These are phyloP conservation scores for Eremomyces bilateralis DNA, from an alignment of 495 filamentous ascomycete genomes.

Conservation along the genomic window DNA sequence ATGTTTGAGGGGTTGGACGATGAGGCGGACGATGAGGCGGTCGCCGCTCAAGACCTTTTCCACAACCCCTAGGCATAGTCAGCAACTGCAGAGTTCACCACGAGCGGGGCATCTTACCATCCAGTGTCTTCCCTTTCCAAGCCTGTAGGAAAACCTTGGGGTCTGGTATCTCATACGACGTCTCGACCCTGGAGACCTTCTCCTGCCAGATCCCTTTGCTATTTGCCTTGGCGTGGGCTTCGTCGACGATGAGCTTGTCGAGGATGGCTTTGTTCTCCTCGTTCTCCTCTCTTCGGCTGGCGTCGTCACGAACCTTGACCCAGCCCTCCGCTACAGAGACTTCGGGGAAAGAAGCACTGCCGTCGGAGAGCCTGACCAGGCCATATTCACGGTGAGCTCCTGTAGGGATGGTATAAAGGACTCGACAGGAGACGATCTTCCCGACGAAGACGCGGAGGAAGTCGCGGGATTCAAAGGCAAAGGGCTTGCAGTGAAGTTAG, in stretches of 20 bases:
- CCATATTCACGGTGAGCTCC: slow-evolving; percentile 75
- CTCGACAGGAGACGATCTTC: slow-evolving; percentile 63
- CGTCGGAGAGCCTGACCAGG: slow-evolving; percentile 41
- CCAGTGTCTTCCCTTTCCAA: slow-evolving; percentile 55
- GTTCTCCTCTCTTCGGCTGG: slow-evolving; percentile 64
- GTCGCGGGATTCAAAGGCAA: slow-evolving; percentile 82
- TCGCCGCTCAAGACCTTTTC: slow-evolving; percentile 86
- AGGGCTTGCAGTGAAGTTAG: too few relatives aligned
- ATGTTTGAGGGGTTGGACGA: slow-evolving; percentile 56
- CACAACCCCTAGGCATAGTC: slow-evolving; percentile 38
- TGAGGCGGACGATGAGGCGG: slow-evolving; percentile 62
- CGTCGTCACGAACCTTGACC: slow-evolving; percentile 80
- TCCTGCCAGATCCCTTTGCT: slow-evolving; percentile 55
- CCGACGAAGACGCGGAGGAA: slow-evolving; percentile 70
- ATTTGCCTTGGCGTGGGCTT: slow-evolving; percentile 57
- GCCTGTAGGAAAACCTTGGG: slow-evolving; percentile 48
- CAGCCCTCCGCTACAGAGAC: slow-evolving; percentile 65
- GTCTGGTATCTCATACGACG: slow-evolving; percentile 54
- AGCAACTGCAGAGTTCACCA: too few relatives aligned
- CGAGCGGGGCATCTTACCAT: slow-evolving; percentile 26
- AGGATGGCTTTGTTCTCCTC: slow-evolving; percentile 47
- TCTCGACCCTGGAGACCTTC: slow-evolving; percentile 39
- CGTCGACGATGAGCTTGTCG: slow-evolving; percentile 53
- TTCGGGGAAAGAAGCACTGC: slow-evolving; percentile 39
- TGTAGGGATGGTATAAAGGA: slow-evolving; percentile 64